phyloP scores from a whole-genome alignment of 2,329 filamentous ascomycete genomes.

The Ophioceras dolichostomum region DNA sequence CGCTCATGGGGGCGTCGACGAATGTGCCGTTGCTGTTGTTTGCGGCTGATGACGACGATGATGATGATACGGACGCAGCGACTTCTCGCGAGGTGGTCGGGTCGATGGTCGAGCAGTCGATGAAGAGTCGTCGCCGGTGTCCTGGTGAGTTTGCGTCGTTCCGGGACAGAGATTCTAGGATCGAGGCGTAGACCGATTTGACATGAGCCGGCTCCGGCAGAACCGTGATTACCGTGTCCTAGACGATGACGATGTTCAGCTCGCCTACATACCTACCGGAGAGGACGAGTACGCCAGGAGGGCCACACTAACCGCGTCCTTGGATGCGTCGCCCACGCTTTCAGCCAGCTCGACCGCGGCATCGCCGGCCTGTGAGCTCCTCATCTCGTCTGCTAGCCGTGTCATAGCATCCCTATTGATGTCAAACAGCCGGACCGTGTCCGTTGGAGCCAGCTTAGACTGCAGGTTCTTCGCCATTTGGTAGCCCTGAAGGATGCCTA shows the following conservation, averaged over 20 bases:
- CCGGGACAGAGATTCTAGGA: conserved; percentile 35
- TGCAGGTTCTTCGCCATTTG: conserved; percentile 53
- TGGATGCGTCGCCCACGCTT: conserved; percentile 34
- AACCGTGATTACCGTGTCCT: conserved; percentile 82
- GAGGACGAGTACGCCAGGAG: background rate
- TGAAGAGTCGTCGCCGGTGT: conserved; percentile 61
- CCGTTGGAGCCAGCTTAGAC: conserved; percentile 36
- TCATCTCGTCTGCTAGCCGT: conserved; percentile 34
- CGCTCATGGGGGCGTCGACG: conserved; percentile 93
- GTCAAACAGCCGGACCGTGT: conserved; percentile 42
- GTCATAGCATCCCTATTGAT: conserved; percentile 37
- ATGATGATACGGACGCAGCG: conserved; percentile 46
- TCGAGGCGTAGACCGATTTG: conserved; percentile 65
- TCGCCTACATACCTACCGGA: conserved; percentile 5
- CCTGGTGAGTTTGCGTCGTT: conserved; percentile 24
- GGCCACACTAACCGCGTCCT: conserved; percentile 41
- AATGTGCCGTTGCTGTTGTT: conserved; percentile 56
- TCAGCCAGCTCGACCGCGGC: conserved; percentile 31
- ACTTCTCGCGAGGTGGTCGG: conserved; percentile 72
- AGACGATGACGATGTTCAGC: conserved; percentile 7
- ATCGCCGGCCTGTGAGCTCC: conserved; percentile 24
- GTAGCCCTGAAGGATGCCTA: conserved; percentile 30
- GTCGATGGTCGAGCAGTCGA: conserved; percentile 96
- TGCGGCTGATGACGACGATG: too few relatives aligned
- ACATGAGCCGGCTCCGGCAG: conserved; percentile 86